Evolutionary conservation across 495 filamentous ascomycete species (phyloP).

Genomic region (Xylaria acuta): DNA sequence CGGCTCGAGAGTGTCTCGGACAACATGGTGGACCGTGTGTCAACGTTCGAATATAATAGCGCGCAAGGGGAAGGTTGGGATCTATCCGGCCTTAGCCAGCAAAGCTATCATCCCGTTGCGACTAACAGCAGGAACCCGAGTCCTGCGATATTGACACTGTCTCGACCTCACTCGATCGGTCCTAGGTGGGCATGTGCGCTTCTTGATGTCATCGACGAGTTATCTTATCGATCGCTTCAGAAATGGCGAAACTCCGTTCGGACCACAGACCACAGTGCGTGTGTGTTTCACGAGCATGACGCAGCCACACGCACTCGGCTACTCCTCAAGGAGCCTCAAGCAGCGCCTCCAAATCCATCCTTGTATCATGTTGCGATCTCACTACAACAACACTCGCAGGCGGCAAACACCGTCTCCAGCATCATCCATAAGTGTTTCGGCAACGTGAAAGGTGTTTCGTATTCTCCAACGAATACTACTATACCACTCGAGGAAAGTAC

Average conservation of each 20-base stretch:
- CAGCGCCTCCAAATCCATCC: not conserved
- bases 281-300: not conserved
- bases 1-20: constrained; percentile 8
- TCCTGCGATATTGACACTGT: constrained; percentile 18
- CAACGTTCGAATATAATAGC: constrained; percentile 14
- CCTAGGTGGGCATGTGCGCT: not conserved
- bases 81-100: constrained; percentile 22
- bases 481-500: not conserved
- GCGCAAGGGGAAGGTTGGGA: constrained; percentile 17
- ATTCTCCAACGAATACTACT: not conserved
- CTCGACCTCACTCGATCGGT: not conserved
- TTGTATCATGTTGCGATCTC: constrained; percentile 12
- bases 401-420: not conserved
- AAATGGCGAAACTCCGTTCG: not conserved
- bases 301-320: not conserved
- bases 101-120: constrained; percentile 4
- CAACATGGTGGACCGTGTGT: constrained; percentile 20
- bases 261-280: not conserved
- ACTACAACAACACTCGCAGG: constrained; percentile 2
- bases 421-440: not conserved
- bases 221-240: constrained; percentile 12
- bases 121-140: not conserved
- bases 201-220: constrained; percentile 5
- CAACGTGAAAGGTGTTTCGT: not conserved
- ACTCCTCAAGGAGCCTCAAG: not conserved